Evolutionary conservation across 805 yeast genomes (phyloP).

Genomic region (Ogataea parapolymorpha): DNA sequence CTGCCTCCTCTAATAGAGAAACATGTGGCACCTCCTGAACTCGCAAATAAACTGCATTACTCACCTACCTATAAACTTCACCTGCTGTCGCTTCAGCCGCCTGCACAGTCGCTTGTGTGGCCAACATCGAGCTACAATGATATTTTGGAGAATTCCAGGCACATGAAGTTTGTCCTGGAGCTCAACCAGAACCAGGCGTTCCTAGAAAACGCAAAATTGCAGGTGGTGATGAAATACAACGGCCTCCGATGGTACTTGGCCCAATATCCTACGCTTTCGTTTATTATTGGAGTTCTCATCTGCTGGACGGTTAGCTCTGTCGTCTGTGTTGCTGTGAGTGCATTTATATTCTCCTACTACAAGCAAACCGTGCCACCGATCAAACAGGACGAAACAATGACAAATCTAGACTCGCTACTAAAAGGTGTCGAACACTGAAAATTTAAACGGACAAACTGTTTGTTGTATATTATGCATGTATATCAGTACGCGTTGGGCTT

Average conservation of each 20-base stretch:
- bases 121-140: slow-evolving; percentile 1
- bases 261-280: slow-evolving; percentile 33
- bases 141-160: slow-evolving; percentile 8
- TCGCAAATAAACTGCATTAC: slow-evolving; percentile 7
- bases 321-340: slow-evolving; percentile 30
- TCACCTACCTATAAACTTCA: slow-evolving; percentile 7
- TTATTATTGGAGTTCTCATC: slow-evolving; percentile 35
- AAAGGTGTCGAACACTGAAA: neutral
- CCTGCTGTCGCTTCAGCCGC: slow-evolving; percentile 10
- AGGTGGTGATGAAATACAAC: slow-evolving; percentile 36
- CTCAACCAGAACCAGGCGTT: slow-evolving; percentile 18
- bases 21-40: slow-evolving; percentile 15
- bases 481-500: slow-evolving; percentile 22
- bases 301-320: slow-evolving; percentile 38
- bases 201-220: slow-evolving; percentile 16
- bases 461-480: neutral
- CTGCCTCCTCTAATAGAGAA: slow-evolving; percentile 16
- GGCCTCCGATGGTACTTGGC: slow-evolving; percentile 42
- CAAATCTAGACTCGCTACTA: neutral
- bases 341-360: slow-evolving; percentile 25
- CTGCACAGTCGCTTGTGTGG: slow-evolving; percentile 7
- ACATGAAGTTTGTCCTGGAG: slow-evolving; percentile 23
- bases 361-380: slow-evolving; percentile 1
- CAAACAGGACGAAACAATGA: slow-evolving; percentile 10
- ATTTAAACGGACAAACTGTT: neutral